Evolutionary conservation across 768 basidiomycete species (phyloP), one percentile per base, ranked within the genome.

Genomic region (Chalciporus chontae): DNA sequence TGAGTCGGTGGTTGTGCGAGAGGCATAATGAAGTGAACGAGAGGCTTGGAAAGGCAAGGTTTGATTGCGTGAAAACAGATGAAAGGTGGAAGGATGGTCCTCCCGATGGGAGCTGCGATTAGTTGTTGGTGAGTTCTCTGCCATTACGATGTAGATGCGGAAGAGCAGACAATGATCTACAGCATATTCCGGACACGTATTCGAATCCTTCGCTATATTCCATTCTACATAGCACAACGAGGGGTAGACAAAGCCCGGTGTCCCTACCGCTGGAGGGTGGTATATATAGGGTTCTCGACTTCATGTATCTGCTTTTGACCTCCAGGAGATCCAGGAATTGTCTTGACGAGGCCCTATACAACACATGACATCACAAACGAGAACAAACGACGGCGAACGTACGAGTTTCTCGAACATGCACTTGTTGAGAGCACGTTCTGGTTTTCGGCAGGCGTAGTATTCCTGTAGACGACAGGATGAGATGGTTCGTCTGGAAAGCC

Each of bases 321-420:
- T 55, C 77, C 77, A 51, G 95, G 87, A 39, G 90, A 75, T 8
- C 92, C 94, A 21, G 95, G 95, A 58, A 98, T 94, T 39, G 81
- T 83, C 73, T 98, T 98, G 36, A 75, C 80, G 51, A 97, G 78
- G 58, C 93, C 93, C 95, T 97, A 66, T 8, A 42, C 48, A n/a
- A 27, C 15, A 44, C 36, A 32, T 32, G 27, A 9, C 10, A 11
- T 45, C 1, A 36, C 19, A 24, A 17, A 18, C 18, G 7, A 10
- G 38, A 5, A 17, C 3, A n/a, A 44, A 21, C 21, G 2, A 17
- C 29, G 13, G 3, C 31, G 32, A 44, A 81, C 90, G 58, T 58
- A 93, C 95, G 59, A 98, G 79, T 68, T 96, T 97, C 70, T 94
- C 87, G 64, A 97, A 94, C 78, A 95, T 90, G 75, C 95, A 98